Percentiles rank a stretch among this genome's conserved stretches.
Conservation (phyloP, 2,329 filamentous ascomycete genomes). For the Diaporthe ampelina region DNA sequence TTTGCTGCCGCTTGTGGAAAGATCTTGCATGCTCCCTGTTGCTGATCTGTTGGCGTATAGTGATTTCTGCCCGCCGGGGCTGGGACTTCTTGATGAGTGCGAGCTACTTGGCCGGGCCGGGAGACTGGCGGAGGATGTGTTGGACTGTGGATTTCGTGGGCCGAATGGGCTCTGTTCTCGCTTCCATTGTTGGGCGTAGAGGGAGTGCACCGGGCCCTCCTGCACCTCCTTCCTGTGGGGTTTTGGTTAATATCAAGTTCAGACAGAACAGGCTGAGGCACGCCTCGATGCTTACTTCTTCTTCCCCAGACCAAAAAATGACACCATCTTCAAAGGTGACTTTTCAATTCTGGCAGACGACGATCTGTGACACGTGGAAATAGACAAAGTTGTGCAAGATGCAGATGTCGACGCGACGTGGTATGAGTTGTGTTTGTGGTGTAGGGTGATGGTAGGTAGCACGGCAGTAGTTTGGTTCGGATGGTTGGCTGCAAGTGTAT, state of each 20-base stretch:
- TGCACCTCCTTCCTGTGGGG: not conserved
- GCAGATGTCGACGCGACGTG: conserved; percentile 12
- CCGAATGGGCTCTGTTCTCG: conserved; percentile 24
- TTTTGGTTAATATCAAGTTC: not conserved
- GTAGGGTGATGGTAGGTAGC: not conserved
- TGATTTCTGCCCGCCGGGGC: conserved; percentile 12
- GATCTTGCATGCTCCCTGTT: conserved; percentile 18
- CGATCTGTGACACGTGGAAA: not conserved
- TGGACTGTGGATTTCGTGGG: not conserved
- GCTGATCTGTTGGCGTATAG: conserved; percentile 15
- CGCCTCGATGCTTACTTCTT: not conserved
- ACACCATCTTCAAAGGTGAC: conserved; percentile 3
- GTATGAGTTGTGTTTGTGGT: conserved; percentile 8
- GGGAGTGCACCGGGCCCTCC: conserved; percentile 19
- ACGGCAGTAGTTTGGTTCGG: not conserved
- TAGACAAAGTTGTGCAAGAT: not conserved
- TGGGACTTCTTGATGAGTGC: conserved; percentile 5
- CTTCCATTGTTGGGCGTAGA: conserved; percentile 29
- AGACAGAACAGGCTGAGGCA: not conserved
- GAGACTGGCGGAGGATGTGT: conserved; percentile 1
- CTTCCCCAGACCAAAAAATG: conserved; percentile 21
- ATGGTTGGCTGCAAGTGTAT: conserved; percentile 4
- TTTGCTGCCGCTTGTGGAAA: conserved; percentile 1
- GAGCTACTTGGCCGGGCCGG: conserved; percentile 23
- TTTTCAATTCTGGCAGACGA: not conserved